Conservation (phyloP, 208 protist species). For the Trypanosoma lewisi region DNA sequence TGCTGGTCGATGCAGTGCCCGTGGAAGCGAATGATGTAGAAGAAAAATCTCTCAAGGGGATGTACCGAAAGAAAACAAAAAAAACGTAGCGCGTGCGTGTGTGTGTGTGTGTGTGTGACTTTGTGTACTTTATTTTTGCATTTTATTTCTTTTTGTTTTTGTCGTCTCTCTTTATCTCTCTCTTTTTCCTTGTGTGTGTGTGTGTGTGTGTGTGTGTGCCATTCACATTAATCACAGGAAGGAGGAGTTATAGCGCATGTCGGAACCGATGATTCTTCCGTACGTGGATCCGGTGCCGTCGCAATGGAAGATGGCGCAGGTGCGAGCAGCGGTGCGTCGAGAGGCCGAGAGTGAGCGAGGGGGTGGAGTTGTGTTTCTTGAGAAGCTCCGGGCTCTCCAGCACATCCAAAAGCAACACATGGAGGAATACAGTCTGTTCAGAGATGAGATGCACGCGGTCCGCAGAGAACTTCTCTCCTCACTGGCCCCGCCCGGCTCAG, state of each 20-base stretch:
- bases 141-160: constrained; percentile 16
- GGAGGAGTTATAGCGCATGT: background rate
- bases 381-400: constrained; percentile 6
- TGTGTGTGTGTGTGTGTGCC: constrained; percentile 1
- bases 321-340: constrained; percentile 10
- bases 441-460: constrained; percentile 8
- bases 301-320: background rate
- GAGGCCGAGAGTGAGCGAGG: constrained; percentile 1
- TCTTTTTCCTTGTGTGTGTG: background rate
- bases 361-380: background rate
- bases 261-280: constrained; percentile 20
- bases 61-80: no score
- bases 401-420: constrained; percentile 1
- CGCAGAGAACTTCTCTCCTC: background rate
- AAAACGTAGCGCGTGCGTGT: no score
- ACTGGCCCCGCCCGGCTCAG: background rate
- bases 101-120: no score
- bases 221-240: background rate
- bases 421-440: constrained; percentile 10
- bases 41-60: no score
- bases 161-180: constrained; percentile 5
- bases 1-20: background rate
- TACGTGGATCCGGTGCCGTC: constrained; percentile 20
- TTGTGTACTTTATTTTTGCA: constrained; percentile 2
- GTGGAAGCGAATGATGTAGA: background rate